Evolutionary conservation across 2,329 filamentous ascomycete species (phyloP).

Genomic region (Colletotrichum tropicicola): DNA sequence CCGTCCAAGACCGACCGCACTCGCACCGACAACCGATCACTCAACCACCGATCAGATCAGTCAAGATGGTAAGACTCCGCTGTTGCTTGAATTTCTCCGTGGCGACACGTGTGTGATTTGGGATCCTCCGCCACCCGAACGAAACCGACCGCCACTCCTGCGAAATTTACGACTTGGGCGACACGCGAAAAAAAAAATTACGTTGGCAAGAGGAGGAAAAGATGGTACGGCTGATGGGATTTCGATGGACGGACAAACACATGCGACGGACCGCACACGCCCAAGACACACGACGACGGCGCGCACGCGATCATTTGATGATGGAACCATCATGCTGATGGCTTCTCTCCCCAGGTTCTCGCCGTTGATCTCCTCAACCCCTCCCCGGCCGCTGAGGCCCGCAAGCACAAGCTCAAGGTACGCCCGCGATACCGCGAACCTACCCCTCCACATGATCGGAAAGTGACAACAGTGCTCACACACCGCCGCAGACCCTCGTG

Average conservation of each 20-base stretch:
- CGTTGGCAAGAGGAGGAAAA: conserved; percentile 17
- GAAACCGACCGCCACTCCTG: conserved; percentile 23
- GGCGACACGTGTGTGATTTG: conserved; percentile 22
- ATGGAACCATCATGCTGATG: conserved; percentile 35
- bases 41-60: conserved; percentile 55
- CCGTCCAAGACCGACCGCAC: conserved; percentile 56
- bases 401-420: conserved; percentile 99
- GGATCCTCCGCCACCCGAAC: conserved; percentile 8
- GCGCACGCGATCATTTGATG: conserved; percentile 21
- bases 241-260: conserved; percentile 14
- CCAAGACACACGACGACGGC: conserved; percentile 14
- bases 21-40: conserved; percentile 54
- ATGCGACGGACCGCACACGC: not conserved
- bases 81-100: conserved; percentile 30
- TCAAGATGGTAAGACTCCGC: conserved; percentile 73
- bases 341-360: conserved; percentile 79
- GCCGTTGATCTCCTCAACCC: conserved; percentile 99
- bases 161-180: conserved; percentile 33
- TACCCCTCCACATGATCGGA: not conserved
- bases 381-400: conserved; percentile 94
- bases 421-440: conserved; percentile 28
- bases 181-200: conserved; percentile 20
- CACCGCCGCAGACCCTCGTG: conserved; percentile 78
- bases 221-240: conserved; percentile 21
- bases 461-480: conserved; percentile 29